Base-by-base conservation (phyloP, 1,139 yeast genomes). In the Sugiyamaella novakii region DNA sequence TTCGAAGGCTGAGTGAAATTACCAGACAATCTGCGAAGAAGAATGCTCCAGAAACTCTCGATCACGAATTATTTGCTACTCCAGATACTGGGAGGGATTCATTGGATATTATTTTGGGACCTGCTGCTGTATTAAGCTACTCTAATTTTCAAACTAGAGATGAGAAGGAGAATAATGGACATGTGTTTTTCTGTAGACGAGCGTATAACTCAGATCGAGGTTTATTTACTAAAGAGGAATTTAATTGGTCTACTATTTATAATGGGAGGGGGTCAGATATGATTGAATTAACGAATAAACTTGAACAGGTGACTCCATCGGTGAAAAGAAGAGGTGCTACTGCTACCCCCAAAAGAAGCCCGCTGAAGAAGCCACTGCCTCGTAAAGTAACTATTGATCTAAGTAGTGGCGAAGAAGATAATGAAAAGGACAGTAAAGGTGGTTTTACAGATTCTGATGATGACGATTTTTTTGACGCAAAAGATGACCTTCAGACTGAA, bases 1-100 rank as follows among this genome's bases (percentile, higher is more conserved):
- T 60, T 33, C 22, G 45, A 17, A 29, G 51, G 19, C n/a, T 44
- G n/a, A 15, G 24, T 5, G 51, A 48, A 21, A 43, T 43, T 28
- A 45, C 52, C 4, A 42, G 55, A 25, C 54, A 55, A 6, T 38
- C 48, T 7, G 43, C 38, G 3, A 25, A 43, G 27, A 41, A 45
- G 17, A 25, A 24, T 15, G 49, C 51, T 24, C 43, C 44, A 3
- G 25, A 31, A 33, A 29, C 28, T 18, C 35, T 34, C 11, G 42
- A 33, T 30, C 29, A 46, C 10, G 64, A 60, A 36, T 28, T 59
- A 5, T 56, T 54, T 39, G 46, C 56, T 17, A 55, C 63, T 1
- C 49, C 44, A 15, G 60, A 60, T 25, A 46, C 40, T 8, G 58
- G 54, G 22, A 43, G 45, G 22, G 58, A 59, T 31, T 46, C 52